These are phyloP conservation scores for Euphorbia tirucalli DNA, from an alignment of 345 rosid species.

Conservation along the genomic window DNA sequence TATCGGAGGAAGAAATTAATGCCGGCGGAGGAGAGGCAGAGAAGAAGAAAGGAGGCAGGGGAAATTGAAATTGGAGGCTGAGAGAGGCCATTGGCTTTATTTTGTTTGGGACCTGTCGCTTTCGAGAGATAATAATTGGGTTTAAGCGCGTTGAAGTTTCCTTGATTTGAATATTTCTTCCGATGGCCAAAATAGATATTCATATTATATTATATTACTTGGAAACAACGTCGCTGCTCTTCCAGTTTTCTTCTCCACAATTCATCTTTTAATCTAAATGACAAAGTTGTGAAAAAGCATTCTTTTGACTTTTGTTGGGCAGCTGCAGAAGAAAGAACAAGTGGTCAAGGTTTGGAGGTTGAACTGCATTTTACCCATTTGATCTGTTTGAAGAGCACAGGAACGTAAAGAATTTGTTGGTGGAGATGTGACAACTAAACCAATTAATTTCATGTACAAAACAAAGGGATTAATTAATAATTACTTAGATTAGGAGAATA, in stretches of 20 bases:
- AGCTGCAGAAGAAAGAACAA: neutral
- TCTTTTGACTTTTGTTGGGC: neutral
- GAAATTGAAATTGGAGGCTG: no score
- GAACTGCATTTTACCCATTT: neutral
- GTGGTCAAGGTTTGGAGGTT: constrained; percentile 4
- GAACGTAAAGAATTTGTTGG: neutral
- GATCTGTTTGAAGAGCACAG: neutral
- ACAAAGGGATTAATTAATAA: no score
- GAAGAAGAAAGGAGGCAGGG: no score
- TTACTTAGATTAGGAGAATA: neutral
- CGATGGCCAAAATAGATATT: neutral
- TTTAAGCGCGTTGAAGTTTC: neutral
- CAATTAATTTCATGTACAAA: no score
- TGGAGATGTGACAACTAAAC: neutral
- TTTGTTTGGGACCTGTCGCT: no score
- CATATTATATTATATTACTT: no score
- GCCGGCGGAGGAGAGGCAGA: no score
- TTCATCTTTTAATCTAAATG: neutral
- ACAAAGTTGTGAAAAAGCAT: no score
- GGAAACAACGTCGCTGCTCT: neutral
- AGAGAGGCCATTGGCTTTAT: no score
- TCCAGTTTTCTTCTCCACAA: neutral
- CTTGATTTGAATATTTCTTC: neutral
- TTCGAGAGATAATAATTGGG: neutral
- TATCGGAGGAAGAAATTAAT: neutral